phyloP scores from a whole-genome alignment of 495 filamentous ascomycete genomes.

The Podospora bellae-mahoneyi region DNA sequence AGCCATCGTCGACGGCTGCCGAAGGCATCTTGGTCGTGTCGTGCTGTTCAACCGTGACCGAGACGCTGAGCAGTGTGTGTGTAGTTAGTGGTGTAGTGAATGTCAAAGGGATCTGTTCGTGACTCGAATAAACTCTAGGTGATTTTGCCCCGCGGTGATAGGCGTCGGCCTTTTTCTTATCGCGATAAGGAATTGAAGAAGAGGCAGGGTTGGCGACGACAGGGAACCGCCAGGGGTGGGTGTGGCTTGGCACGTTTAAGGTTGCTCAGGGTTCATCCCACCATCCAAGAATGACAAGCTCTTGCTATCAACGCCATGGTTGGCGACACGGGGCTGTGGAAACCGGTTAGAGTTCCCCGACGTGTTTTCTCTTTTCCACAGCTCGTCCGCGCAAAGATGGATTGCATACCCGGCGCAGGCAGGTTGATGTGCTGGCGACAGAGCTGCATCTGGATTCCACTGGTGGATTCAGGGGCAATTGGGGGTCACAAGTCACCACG shows the following conservation, averaged over 20 bases:
- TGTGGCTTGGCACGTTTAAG: neutral
- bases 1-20: slow-evolving; percentile 52
- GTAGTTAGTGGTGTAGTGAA: neutral
- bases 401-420: slow-evolving; percentile 20
- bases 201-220: slow-evolving; percentile 26
- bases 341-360: neutral
- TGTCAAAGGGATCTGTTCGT: no score
- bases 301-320: neutral
- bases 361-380: neutral
- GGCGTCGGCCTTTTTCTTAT: slow-evolving; percentile 13
- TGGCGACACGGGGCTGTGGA: neutral
- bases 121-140: slow-evolving; percentile 13
- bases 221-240: neutral
- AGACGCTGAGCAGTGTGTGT: neutral
- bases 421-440: slow-evolving; percentile 19
- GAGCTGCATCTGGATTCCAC: neutral
- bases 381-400: slow-evolving; percentile 14
- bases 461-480: neutral
- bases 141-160: slow-evolving; percentile 27
- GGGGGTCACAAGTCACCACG: neutral
- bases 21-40: slow-evolving; percentile 34
- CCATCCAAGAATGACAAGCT: no score
- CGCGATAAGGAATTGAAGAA: slow-evolving; percentile 16
- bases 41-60: slow-evolving; percentile 19
- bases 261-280: neutral